phyloP scores from a whole-genome alignment of 768 basidiomycete genomes.

The Tylopilus felleus region DNA sequence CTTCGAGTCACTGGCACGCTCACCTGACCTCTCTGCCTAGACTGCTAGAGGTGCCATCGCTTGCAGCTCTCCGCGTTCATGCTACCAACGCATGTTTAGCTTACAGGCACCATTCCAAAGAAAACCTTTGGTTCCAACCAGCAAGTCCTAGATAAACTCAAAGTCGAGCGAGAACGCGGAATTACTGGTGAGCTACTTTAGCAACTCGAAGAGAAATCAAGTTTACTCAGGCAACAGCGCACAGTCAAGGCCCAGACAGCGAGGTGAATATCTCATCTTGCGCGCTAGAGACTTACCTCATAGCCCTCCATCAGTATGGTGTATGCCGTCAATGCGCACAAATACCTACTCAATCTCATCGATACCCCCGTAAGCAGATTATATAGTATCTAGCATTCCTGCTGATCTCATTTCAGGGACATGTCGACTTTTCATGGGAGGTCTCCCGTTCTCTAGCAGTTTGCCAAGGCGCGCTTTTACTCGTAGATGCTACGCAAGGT shows the following conservation, averaged over 20 bases:
- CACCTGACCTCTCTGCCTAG: constrained; percentile 35
- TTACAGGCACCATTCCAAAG: constrained; percentile 83
- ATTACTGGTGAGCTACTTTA: constrained; percentile 66
- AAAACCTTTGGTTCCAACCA: constrained; percentile 65
- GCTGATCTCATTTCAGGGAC: constrained; percentile 53
- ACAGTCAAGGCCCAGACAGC: constrained; percentile 95
- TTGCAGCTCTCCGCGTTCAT: background rate
- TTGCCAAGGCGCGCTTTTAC: constrained; percentile 81
- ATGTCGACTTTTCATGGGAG: constrained; percentile 98
- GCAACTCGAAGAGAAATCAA: background rate
- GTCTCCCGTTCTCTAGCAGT: constrained; percentile 90
- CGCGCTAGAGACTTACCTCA: background rate
- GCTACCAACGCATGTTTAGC: constrained; percentile 40
- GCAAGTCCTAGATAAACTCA: constrained; percentile 89
- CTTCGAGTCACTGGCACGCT: background rate
- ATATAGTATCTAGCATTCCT: background rate
- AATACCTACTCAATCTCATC: constrained; percentile 86
- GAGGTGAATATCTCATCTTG: constrained; percentile 44
- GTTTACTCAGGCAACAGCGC: background rate
- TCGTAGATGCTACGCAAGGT: constrained; percentile 97
- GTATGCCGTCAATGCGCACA: constrained; percentile 49
- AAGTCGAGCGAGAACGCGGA: constrained; percentile 94
- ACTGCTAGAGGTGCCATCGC: constrained; percentile 60
- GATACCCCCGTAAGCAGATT: constrained; percentile 76
- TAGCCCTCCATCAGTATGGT: constrained; percentile 62